Base-by-base conservation (phyloP, 2,329 filamentous ascomycete species). In the Cytospora chrysosperma region DNA sequence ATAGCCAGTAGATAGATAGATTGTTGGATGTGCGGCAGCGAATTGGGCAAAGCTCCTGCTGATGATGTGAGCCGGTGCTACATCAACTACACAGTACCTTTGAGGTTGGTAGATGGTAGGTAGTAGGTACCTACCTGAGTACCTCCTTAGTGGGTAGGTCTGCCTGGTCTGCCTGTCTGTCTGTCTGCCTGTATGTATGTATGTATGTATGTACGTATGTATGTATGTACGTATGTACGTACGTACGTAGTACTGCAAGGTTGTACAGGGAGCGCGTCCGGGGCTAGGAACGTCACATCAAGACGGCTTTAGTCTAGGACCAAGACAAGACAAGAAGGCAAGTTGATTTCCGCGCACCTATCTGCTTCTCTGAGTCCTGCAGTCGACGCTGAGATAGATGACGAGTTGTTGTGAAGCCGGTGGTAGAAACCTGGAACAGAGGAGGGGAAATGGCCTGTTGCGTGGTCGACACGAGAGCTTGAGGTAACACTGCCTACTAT, bases 41-140 rank as follows among this genome's bases (percentile, higher is more conserved):
- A 59, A 62, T 54, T 34, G 24, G 61, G 55, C 51, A 40, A 40
- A 37, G 19, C 54, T 34, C 15, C 32, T 53, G 61, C 34, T 47
- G 59, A 49, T 61, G 37, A 61, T 62, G 61, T 47, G 28, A 47
- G 55, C 54, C 57, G 47, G 47, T 52, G 49, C 55, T 56, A 56
- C 59, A 57, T 17, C n/a, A n/a, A 47, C 40, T 47, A 57, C 27
- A 47, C n/a, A n/a, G n/a, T n/a, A n/a, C n/a, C n/a, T n/a, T n/a
- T n/a, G n/a, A n/a, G n/a, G n/a, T n/a, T n/a, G n/a, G n/a, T n/a
- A n/a, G n/a, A n/a, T n/a, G n/a, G n/a, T n/a, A n/a, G n/a, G n/a
- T n/a, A n/a, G n/a, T n/a, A n/a, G n/a, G n/a, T n/a, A n/a, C n/a
- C n/a, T n/a, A n/a, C n/a, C n/a, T n/a, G n/a, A n/a, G n/a, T n/a